Evolutionary conservation across 108 stramenopile species (phyloP).

Genomic region (Skeletonema tropicum): DNA sequence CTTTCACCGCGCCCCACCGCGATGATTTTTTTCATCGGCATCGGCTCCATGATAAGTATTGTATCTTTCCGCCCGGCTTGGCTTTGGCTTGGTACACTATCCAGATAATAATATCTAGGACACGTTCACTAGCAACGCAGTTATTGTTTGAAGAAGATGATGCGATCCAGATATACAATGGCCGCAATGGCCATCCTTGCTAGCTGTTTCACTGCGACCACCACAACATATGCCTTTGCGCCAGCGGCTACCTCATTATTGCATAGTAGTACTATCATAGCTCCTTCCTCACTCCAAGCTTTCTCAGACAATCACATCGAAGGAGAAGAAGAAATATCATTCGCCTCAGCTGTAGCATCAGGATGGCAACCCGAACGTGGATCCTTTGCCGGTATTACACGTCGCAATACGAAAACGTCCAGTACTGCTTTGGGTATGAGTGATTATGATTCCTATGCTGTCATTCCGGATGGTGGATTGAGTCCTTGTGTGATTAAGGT

Average conservation of each 20-base stretch:
- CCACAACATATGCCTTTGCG: constrained; percentile 7
- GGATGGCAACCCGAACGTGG: constrained; percentile 34
- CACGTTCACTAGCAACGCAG: too few relatives aligned
- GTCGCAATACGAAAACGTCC: constrained; percentile 4
- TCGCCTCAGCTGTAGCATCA: constrained; percentile 22
- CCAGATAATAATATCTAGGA: too few relatives aligned
- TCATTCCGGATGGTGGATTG: constrained; percentile 77
- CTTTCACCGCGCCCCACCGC: too few relatives aligned
- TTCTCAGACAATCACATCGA: background rate
- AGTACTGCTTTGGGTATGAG: constrained; percentile 1
- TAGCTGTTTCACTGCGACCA: background rate
- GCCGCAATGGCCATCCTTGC: constrained; percentile 11
- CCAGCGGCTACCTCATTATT: background rate
- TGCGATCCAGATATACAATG: constrained; percentile 28
- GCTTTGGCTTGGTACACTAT: too few relatives aligned
- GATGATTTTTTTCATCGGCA: too few relatives aligned
- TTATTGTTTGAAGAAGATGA: constrained; percentile 6
- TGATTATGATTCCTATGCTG: constrained; percentile 16
- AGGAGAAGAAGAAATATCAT: constrained; percentile 10
- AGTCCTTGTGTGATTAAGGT: constrained; percentile 80
- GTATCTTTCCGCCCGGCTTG: too few relatives aligned
- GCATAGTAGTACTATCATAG: background rate
- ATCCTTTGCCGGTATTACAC: constrained; percentile 22
- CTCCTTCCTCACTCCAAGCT: background rate
- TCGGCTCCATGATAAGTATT: too few relatives aligned